Evolutionary conservation across 2,329 filamentous ascomycete species (phyloP), one percentile per base, ranked within the genome.

Genomic region (Ciborinia camelliae): DNA sequence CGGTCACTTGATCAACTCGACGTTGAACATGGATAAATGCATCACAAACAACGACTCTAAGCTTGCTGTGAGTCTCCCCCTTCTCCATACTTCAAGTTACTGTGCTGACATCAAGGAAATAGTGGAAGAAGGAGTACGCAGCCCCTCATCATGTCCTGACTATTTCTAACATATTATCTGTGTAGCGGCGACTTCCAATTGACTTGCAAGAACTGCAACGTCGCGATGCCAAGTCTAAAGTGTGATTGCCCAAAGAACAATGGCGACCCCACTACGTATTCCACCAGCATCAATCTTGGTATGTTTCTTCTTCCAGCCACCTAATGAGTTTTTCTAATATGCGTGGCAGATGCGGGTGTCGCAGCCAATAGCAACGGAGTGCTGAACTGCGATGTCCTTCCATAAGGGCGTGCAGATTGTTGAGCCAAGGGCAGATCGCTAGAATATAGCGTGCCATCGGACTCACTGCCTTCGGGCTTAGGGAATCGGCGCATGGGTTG

Each of bases 141-240:
- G 20, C 7, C 37, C 14, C 41, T 18, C 8, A 26, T 4, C 0
- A 4, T 32, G 2, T 20, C 14, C 14, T 18, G 43, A 18, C 9
- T 30, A 7, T 0, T 39, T 52, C 47, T 50, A 61, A 50, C 45
- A 28, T n/a, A 37, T 47, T 6, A 12, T 43, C 41, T 47, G 3
- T 32, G 39, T 28, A 63, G 60, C 15, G 60, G 60, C 60, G 57
- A 55, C 50, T 63, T 63, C 50, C 60, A 63, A 47, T n/a, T n/a
- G n/a, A n/a, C n/a, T n/a, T n/a, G n/a, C n/a, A n/a, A n/a, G n/a
- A 57, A 12, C 50, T 26, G 50, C 50, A 55, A 51, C 30, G 60
- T 63, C 37, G 4, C 39, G 15, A n/a, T 45, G 3, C 50, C 60
- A 37, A 63, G 47, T n/a, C 50, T 63, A 12, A 55, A 51, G 50